A percentile compares a stretch with the other conserved stretches of the same genome.
Conservation (phyloP, 805 yeast species). For the Debaryomyces castellii region DNA sequence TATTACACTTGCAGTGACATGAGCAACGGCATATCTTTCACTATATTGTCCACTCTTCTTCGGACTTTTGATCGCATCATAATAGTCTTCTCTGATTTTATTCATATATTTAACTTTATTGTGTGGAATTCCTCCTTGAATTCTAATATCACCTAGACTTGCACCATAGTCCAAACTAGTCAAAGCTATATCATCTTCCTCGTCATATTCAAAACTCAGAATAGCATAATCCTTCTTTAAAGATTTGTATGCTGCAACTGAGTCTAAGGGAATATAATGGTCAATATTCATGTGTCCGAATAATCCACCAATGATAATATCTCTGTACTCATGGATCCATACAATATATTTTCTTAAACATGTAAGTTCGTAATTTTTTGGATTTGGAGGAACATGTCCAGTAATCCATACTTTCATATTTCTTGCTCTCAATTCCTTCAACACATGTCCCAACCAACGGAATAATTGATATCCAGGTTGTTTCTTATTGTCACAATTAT, state of each 20-base stretch:
- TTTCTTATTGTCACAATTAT: conserved; percentile 67
- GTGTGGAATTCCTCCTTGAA: conserved; percentile 63
- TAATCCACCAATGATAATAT: conserved; percentile 77
- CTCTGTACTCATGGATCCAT: conserved; percentile 85
- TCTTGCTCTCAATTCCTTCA: conserved; percentile 70
- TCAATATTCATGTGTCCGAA: conserved; percentile 91
- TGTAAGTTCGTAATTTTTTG: conserved; percentile 69
- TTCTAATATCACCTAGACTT: conserved; percentile 8
- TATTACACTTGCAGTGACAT: conserved; percentile 69
- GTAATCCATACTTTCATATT: conserved; percentile 83
- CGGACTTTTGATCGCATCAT: conserved; percentile 48
- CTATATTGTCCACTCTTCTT: conserved; percentile 42
- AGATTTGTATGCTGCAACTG: conserved; percentile 63
- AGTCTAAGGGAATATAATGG: conserved; percentile 77
- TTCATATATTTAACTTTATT: conserved; percentile 68
- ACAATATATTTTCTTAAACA: conserved; percentile 73
- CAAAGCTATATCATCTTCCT: background rate
- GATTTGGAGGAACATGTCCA: conserved; percentile 88
- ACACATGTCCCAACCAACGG: conserved; percentile 73
- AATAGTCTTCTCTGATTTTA: conserved; percentile 50
- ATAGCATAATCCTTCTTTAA: conserved; percentile 19
- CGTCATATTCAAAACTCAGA: conserved; percentile 9
- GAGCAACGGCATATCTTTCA: conserved; percentile 68
- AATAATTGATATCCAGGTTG: conserved; percentile 81
- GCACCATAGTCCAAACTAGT: background rate